These are phyloP conservation scores for Diplodia scrobiculata DNA, from an alignment of 2,329 filamentous ascomycete species.

Conservation along the genomic window DNA sequence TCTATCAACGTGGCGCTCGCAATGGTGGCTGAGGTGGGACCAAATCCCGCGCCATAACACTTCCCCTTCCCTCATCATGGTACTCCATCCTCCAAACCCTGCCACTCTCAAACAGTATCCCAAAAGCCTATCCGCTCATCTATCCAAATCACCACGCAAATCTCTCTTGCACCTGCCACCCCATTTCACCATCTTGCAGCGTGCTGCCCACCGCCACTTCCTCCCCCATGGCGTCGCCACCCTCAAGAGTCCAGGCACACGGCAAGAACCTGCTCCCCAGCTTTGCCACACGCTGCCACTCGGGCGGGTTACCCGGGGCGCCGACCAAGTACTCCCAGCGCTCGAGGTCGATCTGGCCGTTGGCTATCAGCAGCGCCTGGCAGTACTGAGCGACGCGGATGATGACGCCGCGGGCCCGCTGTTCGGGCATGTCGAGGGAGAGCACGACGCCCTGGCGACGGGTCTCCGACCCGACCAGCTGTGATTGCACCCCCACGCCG, in stretches of 20 bases:
- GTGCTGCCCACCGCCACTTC: constrained; percentile 34
- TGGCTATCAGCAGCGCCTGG: constrained; percentile 59
- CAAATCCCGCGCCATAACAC: background rate
- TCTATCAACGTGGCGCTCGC: too few species aligned
- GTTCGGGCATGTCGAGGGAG: constrained; percentile 41
- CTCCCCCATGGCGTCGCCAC: constrained; percentile 34
- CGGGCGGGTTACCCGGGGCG: background rate
- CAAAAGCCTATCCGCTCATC: background rate
- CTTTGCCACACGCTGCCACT: constrained; percentile 45
- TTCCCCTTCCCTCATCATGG: background rate
- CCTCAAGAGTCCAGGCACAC: constrained; percentile 43
- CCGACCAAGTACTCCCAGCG: constrained; percentile 54
- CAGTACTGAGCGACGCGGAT: constrained; percentile 58
- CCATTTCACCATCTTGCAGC: constrained; percentile 40
- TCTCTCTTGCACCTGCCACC: background rate
- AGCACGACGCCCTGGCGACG: constrained; percentile 46
- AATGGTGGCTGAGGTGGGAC: too few species aligned
- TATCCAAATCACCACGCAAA: background rate
- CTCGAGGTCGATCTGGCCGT: constrained; percentile 53
- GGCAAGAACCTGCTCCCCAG: constrained; percentile 48
- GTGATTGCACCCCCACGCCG: background rate
- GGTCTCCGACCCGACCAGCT: constrained; percentile 7
- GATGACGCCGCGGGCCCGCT: constrained; percentile 53
- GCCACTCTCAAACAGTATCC: background rate
- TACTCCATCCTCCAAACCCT: background rate